A percentile compares a stretch with the other conserved stretches of the same genome.
These are phyloP conservation scores for Cylindrotheca fusiformis DNA, from an alignment of 108 stramenopile genomes.

Conservation along the genomic window DNA sequence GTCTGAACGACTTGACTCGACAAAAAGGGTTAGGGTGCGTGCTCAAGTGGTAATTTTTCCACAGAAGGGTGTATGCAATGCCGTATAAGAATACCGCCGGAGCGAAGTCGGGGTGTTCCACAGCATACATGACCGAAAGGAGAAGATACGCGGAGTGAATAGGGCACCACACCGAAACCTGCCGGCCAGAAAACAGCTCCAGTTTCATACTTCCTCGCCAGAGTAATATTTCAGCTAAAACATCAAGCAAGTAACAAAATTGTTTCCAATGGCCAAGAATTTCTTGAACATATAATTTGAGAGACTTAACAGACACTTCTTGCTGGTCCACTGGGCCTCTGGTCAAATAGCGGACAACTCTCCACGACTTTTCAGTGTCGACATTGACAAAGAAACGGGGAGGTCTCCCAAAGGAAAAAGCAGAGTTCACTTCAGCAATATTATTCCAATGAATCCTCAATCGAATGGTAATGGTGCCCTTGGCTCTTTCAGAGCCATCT, in stretches of 20 bases:
- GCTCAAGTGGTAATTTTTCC: conserved; percentile 28
- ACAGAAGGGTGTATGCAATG: conserved; percentile 29
- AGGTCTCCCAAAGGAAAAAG: conserved; percentile 15
- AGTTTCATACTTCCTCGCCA: conserved; percentile 41
- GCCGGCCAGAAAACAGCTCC: neutral
- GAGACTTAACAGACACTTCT: conserved; percentile 25
- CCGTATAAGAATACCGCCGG: conserved; percentile 30
- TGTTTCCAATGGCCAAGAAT: conserved; percentile 20
- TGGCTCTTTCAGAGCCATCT: conserved; percentile 4
- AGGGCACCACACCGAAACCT: conserved; percentile 42
- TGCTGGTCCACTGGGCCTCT: conserved; percentile 42
- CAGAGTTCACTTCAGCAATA: conserved; percentile 11
- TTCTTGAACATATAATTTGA: conserved; percentile 38
- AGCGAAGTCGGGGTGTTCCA: conserved; percentile 27
- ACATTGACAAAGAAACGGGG: conserved; percentile 27
- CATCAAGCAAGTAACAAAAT: conserved; percentile 41
- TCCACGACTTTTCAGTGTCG: conserved; percentile 15
- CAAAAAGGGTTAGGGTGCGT: conserved; percentile 43
- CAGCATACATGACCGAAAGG: conserved; percentile 6
- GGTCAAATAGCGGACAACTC: conserved; percentile 47
- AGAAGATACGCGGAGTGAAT: conserved; percentile 38
- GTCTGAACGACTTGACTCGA: conserved; percentile 38
- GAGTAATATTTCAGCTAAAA: conserved; percentile 26
- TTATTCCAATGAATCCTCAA: conserved; percentile 39
- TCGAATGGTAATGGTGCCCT: conserved; percentile 34